Conservation (phyloP, 2,329 filamentous ascomycete genomes). For the Penicillium sumatraense region DNA sequence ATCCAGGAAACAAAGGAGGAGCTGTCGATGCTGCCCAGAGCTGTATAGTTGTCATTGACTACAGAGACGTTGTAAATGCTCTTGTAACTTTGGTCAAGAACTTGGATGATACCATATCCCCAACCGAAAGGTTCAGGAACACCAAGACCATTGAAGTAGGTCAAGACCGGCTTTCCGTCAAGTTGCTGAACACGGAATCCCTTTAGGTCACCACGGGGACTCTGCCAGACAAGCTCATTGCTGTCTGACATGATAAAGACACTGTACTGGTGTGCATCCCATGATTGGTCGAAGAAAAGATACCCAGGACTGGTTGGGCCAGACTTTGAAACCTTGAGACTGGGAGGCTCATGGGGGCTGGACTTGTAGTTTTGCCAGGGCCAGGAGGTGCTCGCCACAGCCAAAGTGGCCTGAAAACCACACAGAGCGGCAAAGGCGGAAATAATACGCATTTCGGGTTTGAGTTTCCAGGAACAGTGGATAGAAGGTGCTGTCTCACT, state of each 20-base stretch:
- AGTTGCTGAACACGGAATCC: conserved; percentile 32
- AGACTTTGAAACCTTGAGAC: conserved; percentile 27
- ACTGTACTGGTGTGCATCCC: conserved; percentile 18
- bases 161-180: conserved; percentile 30
- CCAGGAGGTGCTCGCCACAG: too few relatives aligned
- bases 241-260: conserved; percentile 31
- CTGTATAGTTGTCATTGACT: too few relatives aligned
- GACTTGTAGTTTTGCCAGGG: conserved; percentile 24
- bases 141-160: conserved; percentile 32
- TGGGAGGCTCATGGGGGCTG: conserved; percentile 14
- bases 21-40: conserved; percentile 19
- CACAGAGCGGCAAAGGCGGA: too few relatives aligned
- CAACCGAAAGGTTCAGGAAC: conserved; percentile 20
- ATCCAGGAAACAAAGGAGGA: conserved; percentile 26
- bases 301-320: conserved; percentile 29
- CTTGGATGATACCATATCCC: conserved; percentile 27
- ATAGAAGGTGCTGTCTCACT: too few relatives aligned
- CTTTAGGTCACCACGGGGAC: conserved; percentile 22
- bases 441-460: too few relatives aligned
- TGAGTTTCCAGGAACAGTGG: too few relatives aligned
- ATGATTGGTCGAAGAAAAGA: conserved; percentile 27
- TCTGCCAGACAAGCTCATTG: conserved; percentile 35
- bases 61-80: too few relatives aligned
- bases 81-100: too few relatives aligned
- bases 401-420: too few relatives aligned